Base-by-base conservation (phyloP, 371 early-diverging fungal genomes). In the Cokeromyces recurvatus region DNA sequence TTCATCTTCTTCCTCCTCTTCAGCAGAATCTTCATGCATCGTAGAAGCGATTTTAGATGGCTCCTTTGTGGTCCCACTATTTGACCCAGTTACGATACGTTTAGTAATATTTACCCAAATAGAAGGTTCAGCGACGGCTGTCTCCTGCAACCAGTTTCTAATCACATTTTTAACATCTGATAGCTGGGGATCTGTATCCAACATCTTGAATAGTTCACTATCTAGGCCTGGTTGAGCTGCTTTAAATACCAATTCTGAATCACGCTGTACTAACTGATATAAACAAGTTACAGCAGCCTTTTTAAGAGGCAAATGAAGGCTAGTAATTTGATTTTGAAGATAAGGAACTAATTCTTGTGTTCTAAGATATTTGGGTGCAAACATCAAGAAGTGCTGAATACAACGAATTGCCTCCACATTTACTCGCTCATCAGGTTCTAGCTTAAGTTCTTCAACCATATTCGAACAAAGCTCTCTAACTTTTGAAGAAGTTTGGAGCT, bases 381-480 rank as follows among this genome's bases (percentile, higher is more conserved):
- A 91, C 81, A 92, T 83, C 45, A 92, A 85, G 43, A 94, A 84
- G 44, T 92, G 87, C 50, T 92, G 92, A 24, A 87, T 83, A 53
- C 92, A 94, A 19, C 87, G 81, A 49, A 94, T 87, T 1, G 90
- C 91, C 63, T 92, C 90, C 19, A 90, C 86, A 34, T 89, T 84
- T 16, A 90, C 90, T 42, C 82, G 78, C 27, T 85, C 84, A 43
- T 91, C 89, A 2, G 83, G 75, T 45, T 91, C 89, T 55, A 85
- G 68, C 36, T 84, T 82, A 32, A 92, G 64, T 48, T 86, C 86
- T 46, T 89, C 89, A 32, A 88, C 87, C 41, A 92, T 68, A 16
- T 78, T 78, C 16, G 89, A 73, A 55, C 90, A 88, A 1, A 90
- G 63, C 25, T 89, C 88, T n/a, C 90, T 76, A 0, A 86, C 69